phyloP scores from a whole-genome alignment of 805 yeast species.

The Yarrowia sp. region DNA sequence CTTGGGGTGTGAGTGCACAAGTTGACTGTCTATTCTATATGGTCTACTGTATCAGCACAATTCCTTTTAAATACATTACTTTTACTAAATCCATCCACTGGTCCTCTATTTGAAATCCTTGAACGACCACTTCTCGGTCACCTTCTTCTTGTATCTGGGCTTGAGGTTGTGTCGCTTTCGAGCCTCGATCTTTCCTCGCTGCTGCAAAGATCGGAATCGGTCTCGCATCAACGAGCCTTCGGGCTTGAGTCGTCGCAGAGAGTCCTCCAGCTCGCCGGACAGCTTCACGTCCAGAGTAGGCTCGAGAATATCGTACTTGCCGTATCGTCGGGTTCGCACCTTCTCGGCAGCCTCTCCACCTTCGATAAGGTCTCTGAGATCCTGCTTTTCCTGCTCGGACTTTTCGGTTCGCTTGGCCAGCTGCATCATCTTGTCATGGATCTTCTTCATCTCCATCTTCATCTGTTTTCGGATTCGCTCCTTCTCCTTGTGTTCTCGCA shows the following conservation, averaged over 20 bases:
- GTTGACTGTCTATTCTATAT: too few species aligned
- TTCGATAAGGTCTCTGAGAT: conserved; percentile 40
- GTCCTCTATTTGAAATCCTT: conserved; percentile 65
- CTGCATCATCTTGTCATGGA: conserved; percentile 68
- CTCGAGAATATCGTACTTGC: conserved; percentile 57
- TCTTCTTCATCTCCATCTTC: conserved; percentile 59
- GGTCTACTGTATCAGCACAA: too few species aligned
- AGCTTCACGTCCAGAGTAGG: conserved; percentile 75
- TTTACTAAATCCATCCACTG: background rate
- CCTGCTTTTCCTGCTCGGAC: conserved; percentile 43
- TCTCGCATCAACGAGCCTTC: conserved; percentile 89
- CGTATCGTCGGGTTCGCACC: conserved; percentile 52
- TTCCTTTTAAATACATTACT: background rate
- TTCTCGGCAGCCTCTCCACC: conserved; percentile 45
- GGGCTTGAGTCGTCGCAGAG: conserved; percentile 81
- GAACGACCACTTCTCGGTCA: conserved; percentile 91
- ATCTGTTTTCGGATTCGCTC: conserved; percentile 42
- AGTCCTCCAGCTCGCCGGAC: conserved; percentile 85
- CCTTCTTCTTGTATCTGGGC: conserved; percentile 72
- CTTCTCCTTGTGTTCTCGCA: conserved; percentile 67
- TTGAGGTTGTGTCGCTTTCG: conserved; percentile 72
- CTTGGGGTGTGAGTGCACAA: too few species aligned
- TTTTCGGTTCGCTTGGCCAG: conserved; percentile 54
- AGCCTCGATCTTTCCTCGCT: conserved; percentile 85
- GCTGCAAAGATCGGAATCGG: conserved; percentile 80